These are phyloP conservation scores for Trichothecium sympodiale DNA, from an alignment of 2,329 filamentous ascomycete genomes.

Conservation along the genomic window DNA sequence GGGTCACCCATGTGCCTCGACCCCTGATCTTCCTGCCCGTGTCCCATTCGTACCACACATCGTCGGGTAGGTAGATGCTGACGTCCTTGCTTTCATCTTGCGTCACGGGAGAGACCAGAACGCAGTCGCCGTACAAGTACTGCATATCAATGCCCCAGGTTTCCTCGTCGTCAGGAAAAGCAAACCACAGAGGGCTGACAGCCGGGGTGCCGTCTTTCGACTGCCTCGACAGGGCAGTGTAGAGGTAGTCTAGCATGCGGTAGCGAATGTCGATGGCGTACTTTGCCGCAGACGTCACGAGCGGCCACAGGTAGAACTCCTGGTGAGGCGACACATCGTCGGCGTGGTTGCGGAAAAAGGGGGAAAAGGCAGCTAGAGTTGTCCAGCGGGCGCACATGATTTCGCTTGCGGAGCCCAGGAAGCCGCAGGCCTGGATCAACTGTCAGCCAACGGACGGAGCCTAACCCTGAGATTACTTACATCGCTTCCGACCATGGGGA, in stretches of 20 bases:
- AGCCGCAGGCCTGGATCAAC: conserved; percentile 51
- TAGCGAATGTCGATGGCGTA: conserved; percentile 61
- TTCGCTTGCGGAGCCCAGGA: conserved; percentile 50
- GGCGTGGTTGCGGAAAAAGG: conserved; percentile 60
- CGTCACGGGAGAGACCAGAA: conserved; percentile 35
- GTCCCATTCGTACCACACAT: conserved; percentile 38
- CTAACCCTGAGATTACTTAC: conserved; percentile 13
- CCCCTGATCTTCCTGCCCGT: conserved; percentile 33
- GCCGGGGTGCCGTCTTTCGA: conserved; percentile 49
- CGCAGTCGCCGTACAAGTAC: conserved; percentile 33
- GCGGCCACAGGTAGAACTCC: conserved; percentile 57
- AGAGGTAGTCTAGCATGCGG: conserved; percentile 62
- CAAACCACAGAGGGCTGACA: conserved; percentile 59
- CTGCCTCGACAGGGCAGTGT: conserved; percentile 56
- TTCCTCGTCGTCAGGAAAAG: conserved; percentile 42
- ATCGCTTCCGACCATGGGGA: conserved; percentile 61
- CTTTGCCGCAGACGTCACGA: conserved; percentile 49
- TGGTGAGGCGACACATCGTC: conserved; percentile 31
- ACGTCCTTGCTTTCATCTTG: conserved; percentile 29
- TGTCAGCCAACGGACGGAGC: background rate
- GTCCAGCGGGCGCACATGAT: conserved; percentile 57
- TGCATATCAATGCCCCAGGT: conserved; percentile 34
- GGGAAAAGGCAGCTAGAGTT: conserved; percentile 52
- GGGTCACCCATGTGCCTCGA: conserved; percentile 17
- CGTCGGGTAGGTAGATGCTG: conserved; percentile 34